Evolutionary conservation across 805 yeast species (phyloP).

Genomic region (Kodamaea restingae): DNA sequence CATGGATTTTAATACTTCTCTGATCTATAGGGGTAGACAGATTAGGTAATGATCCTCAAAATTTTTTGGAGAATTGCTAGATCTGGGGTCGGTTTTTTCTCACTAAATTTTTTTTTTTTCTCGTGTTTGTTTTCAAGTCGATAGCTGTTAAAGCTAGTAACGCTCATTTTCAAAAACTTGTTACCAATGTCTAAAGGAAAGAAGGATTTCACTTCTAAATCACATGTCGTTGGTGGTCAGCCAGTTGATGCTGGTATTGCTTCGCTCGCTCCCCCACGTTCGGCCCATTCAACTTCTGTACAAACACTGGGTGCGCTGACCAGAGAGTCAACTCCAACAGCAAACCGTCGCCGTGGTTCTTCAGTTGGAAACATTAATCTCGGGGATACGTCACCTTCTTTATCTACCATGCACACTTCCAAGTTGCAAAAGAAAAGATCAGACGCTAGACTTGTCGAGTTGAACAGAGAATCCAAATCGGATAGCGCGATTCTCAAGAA

Average conservation of each 20-base stretch:
- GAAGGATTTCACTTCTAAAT: constrained; percentile 2
- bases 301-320: constrained; percentile 1
- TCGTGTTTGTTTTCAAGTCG: neutral
- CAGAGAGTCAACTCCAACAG: neutral
- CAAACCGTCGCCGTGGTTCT: constrained; percentile 48
- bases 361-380: constrained; percentile 72
- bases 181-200: constrained; percentile 6
- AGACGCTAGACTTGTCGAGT: constrained; percentile 28
- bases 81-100: neutral
- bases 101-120: neutral
- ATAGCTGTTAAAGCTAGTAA: neutral
- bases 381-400: constrained; percentile 70
- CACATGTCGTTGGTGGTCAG: constrained; percentile 8
- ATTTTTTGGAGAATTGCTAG: neutral
- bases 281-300: neutral
- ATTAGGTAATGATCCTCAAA: neutral
- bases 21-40: neutral
- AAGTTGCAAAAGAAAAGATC: constrained; percentile 35
- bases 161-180: neutral
- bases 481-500: constrained; percentile 57
- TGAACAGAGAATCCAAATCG: constrained; percentile 22
- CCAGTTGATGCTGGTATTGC: constrained; percentile 8
- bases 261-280: constrained; percentile 2
- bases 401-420: constrained; percentile 61
- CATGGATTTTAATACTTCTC: too few species aligned